Evolutionary conservation across 225 moss, liverwort and hornwort species (phyloP).

Genomic region (Neckera pumila): DNA sequence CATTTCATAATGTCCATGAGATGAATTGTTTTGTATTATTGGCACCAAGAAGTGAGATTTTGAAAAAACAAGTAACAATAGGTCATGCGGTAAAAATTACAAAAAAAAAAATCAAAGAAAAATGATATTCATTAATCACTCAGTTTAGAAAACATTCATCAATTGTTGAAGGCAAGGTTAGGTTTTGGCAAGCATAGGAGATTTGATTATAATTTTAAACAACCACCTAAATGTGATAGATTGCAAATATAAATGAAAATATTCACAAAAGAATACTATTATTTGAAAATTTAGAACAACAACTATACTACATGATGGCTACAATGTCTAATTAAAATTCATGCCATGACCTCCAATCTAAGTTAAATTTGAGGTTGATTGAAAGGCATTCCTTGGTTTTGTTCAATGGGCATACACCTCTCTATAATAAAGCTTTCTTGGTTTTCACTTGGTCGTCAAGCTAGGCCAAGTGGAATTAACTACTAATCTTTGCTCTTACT

Average conservation of each 20-base stretch:
- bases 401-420: background rate
- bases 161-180: background rate
- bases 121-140: background rate
- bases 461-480: background rate
- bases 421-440: background rate
- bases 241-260: background rate
- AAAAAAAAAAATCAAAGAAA: background rate
- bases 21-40: background rate
- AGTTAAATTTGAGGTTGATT: background rate
- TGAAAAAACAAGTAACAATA: background rate
- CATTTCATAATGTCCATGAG: background rate
- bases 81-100: background rate
- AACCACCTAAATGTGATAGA: background rate
- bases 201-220: background rate
- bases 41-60: background rate
- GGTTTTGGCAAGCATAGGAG: background rate
- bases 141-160: background rate
- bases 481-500: background rate
- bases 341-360: background rate
- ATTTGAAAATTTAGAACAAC: background rate
- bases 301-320: accelerated
- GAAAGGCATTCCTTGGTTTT: background rate
- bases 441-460: background rate
- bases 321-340: background rate
- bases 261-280: background rate